phyloP scores from a whole-genome alignment of 768 basidiomycete species.

The Pluteus cervinus region DNA sequence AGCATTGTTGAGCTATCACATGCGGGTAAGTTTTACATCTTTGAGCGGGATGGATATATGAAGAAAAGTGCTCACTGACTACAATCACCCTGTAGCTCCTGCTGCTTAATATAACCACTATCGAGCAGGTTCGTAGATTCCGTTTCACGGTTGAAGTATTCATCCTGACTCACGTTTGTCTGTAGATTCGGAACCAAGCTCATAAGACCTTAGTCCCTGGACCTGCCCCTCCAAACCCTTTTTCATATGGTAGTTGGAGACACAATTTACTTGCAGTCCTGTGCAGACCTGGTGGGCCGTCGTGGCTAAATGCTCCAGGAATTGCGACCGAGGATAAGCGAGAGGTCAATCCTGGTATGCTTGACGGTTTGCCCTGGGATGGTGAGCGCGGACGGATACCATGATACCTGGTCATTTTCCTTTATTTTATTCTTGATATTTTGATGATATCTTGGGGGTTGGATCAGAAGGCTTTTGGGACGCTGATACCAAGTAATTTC shows the following conservation, averaged over 20 bases:
- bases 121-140: constrained; percentile 60
- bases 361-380: constrained; percentile 8
- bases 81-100: constrained; percentile 46
- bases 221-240: constrained; percentile 75
- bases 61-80: constrained; percentile 7
- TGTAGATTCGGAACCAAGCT: constrained; percentile 79
- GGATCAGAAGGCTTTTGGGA: too few relatives aligned
- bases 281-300: constrained; percentile 74
- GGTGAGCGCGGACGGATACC: too few relatives aligned
- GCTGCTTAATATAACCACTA: constrained; percentile 87
- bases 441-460: too few relatives aligned
- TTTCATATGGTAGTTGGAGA: constrained; percentile 73
- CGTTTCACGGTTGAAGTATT: background rate
- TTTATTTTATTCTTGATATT: too few relatives aligned
- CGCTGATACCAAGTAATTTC: too few relatives aligned
- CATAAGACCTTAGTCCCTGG: constrained; percentile 64
- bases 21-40: constrained; percentile 54
- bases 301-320: constrained; percentile 67
- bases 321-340: constrained; percentile 68
- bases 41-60: too few relatives aligned
- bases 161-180: background rate
- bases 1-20: constrained; percentile 77
- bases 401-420: too few relatives aligned
- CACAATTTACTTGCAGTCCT: constrained; percentile 71
- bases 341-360: constrained; percentile 63